Base-by-base conservation (phyloP, 2,329 filamentous ascomycete genomes). In the Penicillium verrucosum region DNA sequence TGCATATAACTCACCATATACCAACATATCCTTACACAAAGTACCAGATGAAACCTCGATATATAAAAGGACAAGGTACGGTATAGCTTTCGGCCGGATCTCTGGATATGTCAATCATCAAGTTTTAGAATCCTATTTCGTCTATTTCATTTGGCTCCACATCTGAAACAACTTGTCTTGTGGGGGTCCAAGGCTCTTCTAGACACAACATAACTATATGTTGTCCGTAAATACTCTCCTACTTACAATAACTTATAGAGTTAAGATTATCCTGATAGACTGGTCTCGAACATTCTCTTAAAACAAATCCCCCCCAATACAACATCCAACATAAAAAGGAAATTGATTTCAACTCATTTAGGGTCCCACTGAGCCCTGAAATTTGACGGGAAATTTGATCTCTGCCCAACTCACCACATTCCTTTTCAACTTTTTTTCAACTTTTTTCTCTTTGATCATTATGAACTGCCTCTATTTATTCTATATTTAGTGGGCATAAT, bases 91-190 rank as follows among this genome's bases (percentile, higher is more conserved):
- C 47, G 47, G 47, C 47, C 47, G 47, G 47, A 49, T 30, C 36
- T 40, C n/a, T 40, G 34, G 23, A 38, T 2, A 48, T 36, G 8
- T 4, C 6, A 48, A 48, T 37, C 45, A 48, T 16, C 14, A 34
- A 1, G 14, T 4, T 25, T n/a, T 2, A 36, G 30, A 45, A 21
- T 32, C 6, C 18, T 18, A 18, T 18, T 18, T 18, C 18, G 18
- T 18, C 44, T 23, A 30, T 44, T 30, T 45, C 10, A 45, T 32
- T 45, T 30, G 18, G 42, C 54, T 62, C 61, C 61, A 64, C 61
- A 58, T 45, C 52, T 64, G 62, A 64, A 63, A 64, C 60, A 62
- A 16, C 18, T 18, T 23, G 38, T 10, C 5, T 21, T 41, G 38
- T 41, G 18, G 37, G 37, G 18, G 36, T 18, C 18, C 18, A 37